These are phyloP conservation scores for Debaryomyces hansenii DNA, from an alignment of 805 yeast genomes.

Conservation along the genomic window DNA sequence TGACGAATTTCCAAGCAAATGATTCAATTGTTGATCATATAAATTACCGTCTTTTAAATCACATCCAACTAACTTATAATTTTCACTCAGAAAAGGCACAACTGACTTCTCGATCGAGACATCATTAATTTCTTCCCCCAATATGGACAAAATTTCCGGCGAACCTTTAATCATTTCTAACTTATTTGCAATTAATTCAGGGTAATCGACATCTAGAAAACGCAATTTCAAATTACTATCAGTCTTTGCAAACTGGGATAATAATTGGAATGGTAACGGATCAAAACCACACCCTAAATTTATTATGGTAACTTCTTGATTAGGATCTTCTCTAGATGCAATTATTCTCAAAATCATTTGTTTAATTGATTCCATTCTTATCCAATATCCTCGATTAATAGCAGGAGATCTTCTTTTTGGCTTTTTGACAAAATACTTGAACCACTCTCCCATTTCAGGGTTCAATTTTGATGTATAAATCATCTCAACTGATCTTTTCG, in stretches of 20 bases:
- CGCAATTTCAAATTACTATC: constrained; percentile 25
- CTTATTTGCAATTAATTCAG: constrained; percentile 62
- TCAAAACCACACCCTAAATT: constrained; percentile 80
- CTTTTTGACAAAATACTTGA: constrained; percentile 65
- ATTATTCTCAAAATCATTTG: constrained; percentile 51
- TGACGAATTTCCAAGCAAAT: constrained; percentile 22
- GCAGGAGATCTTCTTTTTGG: constrained; percentile 73
- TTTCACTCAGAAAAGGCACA: constrained; percentile 31
- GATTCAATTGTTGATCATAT: constrained; percentile 31
- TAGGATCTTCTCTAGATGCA: constrained; percentile 6
- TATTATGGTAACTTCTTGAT: constrained; percentile 37
- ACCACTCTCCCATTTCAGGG: constrained; percentile 47
- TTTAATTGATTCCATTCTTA: constrained; percentile 70
- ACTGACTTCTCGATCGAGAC: constrained; percentile 11
- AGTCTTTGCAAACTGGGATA: constrained; percentile 28
- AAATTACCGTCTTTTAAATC: constrained; percentile 52
- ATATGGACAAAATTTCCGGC: constrained; percentile 44
- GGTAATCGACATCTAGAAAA: constrained; percentile 75
- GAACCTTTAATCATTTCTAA: constrained; percentile 50
- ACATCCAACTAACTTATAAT: constrained; percentile 64
- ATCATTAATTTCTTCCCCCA: constrained; percentile 31
- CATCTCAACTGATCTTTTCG: constrained; percentile 76
- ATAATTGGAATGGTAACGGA: constrained; percentile 40
- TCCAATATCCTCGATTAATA: constrained; percentile 82
- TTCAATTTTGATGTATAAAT: constrained; percentile 44